Evolutionary conservation across 2,329 filamentous ascomycete species (phyloP).

Genomic region (Beauveria sp.): DNA sequence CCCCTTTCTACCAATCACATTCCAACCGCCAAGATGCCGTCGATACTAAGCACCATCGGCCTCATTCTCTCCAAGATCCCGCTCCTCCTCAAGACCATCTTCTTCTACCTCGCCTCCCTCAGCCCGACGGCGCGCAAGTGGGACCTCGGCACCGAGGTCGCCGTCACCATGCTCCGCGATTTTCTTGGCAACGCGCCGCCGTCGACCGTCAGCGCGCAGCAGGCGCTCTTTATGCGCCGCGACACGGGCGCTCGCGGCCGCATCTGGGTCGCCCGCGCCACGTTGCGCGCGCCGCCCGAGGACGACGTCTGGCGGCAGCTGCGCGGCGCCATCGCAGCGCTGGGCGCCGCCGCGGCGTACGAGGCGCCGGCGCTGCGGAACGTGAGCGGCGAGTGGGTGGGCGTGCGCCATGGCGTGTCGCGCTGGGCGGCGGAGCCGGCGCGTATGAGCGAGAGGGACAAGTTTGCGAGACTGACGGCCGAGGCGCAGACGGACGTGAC

Average conservation of each 20-base stretch:
- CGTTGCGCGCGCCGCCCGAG: constrained; percentile 42
- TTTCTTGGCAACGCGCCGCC: constrained; percentile 5
- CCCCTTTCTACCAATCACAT: not conserved
- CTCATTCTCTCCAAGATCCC: constrained; percentile 6
- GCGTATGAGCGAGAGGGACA: not conserved
- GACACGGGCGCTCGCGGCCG: constrained; percentile 51
- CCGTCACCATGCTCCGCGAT: constrained; percentile 7
- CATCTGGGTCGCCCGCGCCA: constrained; percentile 60
- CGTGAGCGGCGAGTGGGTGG: constrained; percentile 10
- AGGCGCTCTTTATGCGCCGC: constrained; percentile 19
- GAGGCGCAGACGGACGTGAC: not conserved
- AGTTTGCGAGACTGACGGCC: not conserved
- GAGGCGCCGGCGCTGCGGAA: not conserved
- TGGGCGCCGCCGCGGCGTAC: not conserved
- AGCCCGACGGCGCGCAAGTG: constrained; percentile 10
- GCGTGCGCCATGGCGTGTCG: not conserved
- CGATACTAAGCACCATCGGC: not conserved
- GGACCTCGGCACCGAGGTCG: constrained; percentile 9
- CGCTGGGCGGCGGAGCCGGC: not conserved
- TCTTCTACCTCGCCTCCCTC: constrained; percentile 2
- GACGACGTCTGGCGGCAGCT: constrained; percentile 4
- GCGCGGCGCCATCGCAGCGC: not conserved
- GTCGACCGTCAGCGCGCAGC: constrained; percentile 7
- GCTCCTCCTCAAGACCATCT: not conserved
- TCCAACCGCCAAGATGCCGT: not conserved